Evolutionary conservation across 306 rosid species (phyloP).

Genomic region (Cucurbita ficifolia): DNA sequence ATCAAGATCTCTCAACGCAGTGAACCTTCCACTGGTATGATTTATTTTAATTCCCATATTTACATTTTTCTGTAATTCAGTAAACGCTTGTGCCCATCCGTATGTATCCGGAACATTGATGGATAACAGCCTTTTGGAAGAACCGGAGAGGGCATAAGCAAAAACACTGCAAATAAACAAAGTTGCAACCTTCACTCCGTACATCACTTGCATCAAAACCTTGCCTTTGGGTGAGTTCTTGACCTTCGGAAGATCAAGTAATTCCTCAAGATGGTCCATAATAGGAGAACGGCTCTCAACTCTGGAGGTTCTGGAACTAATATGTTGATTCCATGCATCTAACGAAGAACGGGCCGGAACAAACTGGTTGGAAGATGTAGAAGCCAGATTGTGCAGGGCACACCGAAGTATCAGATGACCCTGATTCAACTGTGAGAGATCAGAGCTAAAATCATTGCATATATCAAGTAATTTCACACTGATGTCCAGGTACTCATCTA

Average conservation of each 20-base stretch:
- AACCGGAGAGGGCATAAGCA: conserved; percentile 47
- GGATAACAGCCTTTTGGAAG: conserved; percentile 29
- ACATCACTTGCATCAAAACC: conserved; percentile 68
- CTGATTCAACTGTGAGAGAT: conserved; percentile 61
- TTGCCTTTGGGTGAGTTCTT: conserved; percentile 77
- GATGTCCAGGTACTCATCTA: conserved; percentile 66
- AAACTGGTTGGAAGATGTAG: conserved; percentile 35
- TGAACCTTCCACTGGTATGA: conserved; percentile 24
- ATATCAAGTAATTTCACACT: conserved; percentile 66
- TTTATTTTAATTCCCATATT: conserved; percentile 42
- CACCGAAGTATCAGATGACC: conserved; percentile 49
- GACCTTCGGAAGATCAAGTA: conserved; percentile 67
- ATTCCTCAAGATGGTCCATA: conserved; percentile 36
- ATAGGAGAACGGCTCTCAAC: conserved; percentile 36
- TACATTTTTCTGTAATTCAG: conserved; percentile 36
- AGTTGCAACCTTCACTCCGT: conserved; percentile 66
- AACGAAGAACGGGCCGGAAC: conserved; percentile 37
- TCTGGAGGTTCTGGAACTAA: conserved; percentile 34
- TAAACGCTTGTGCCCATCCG: conserved; percentile 61
- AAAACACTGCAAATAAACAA: conserved; percentile 54
- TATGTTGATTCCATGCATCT: conserved; percentile 51
- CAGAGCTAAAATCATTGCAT: conserved; percentile 62
- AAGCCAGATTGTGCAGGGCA: conserved; percentile 41
- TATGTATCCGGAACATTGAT: conserved; percentile 27
- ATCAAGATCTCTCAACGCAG: conserved; percentile 45